Conservation (phyloP, 805 yeast genomes). For the Candida krabiensis region DNA sequence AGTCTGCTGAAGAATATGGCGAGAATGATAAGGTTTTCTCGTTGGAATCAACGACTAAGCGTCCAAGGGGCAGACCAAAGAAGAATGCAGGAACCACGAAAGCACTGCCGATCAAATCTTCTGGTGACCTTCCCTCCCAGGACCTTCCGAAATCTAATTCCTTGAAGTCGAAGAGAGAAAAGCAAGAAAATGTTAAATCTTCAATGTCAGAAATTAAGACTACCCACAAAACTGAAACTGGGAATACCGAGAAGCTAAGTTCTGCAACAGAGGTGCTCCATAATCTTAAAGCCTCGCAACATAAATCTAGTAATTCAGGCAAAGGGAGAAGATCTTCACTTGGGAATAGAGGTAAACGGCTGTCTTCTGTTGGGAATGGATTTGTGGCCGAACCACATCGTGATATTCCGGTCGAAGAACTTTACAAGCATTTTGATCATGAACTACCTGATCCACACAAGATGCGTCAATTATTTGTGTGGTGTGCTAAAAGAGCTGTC, state of each 20-base stretch:
- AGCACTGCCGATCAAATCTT: neutral
- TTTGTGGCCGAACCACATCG: slow-evolving; percentile 66
- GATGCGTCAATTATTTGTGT: slow-evolving; percentile 65
- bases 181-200: too few relatives aligned
- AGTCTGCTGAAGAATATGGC: slow-evolving; percentile 1
- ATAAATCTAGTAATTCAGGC: slow-evolving; percentile 4
- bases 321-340: slow-evolving; percentile 48
- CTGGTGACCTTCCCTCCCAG: too few relatives aligned
- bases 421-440: slow-evolving; percentile 61
- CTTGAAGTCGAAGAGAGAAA: too few relatives aligned
- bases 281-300: slow-evolving; percentile 1
- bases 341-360: slow-evolving; percentile 64
- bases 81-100: neutral
- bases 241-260: neutral
- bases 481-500: slow-evolving; percentile 61
- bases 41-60: slow-evolving; percentile 5
- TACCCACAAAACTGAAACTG: too few relatives aligned
- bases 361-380: slow-evolving; percentile 75
- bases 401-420: slow-evolving; percentile 53
- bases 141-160: too few relatives aligned
- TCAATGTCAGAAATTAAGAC: too few relatives aligned
- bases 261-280: slow-evolving; percentile 7
- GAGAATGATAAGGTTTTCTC: slow-evolving; percentile 14
- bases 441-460: slow-evolving; percentile 70
- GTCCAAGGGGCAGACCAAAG: slow-evolving; percentile 1